Conservation (phyloP, 352 stramenopile species). For the Phytophthora ohioensis region DNA sequence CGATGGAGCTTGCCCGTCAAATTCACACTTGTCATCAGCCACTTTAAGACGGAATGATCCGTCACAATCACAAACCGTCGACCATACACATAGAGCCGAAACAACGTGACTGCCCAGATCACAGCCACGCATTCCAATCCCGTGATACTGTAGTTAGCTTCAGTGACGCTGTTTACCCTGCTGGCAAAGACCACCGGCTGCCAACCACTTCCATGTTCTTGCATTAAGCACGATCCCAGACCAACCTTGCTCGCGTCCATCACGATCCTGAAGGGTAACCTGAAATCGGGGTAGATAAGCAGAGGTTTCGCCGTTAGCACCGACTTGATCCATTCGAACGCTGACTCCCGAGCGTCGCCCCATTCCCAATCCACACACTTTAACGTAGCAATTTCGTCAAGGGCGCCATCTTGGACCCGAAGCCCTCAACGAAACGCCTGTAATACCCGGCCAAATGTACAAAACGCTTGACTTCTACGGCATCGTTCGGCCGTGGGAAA, state of each 20-base stretch:
- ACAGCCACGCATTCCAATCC: too few species aligned
- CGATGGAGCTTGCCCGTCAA: not conserved
- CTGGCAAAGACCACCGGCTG: too few species aligned
- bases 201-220: too few species aligned
- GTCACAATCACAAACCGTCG: too few species aligned
- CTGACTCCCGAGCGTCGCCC: not conserved
- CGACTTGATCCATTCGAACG: not conserved
- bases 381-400: conserved; percentile 5
- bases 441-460: conserved; percentile 7
- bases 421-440: not conserved
- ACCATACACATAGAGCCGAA: too few species aligned
- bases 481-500: not conserved
- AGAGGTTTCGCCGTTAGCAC: too few species aligned
- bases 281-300: too few species aligned
- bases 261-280: not conserved
- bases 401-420: not conserved
- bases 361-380: not conserved
- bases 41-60: too few species aligned
- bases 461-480: not conserved
- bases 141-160: too few species aligned
- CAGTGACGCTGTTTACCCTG: too few species aligned
- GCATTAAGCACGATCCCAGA: too few species aligned
- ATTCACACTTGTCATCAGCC: not conserved
- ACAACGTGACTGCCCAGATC: too few species aligned
- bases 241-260: not conserved